Conservation (phyloP, 1,139 yeast genomes). For the Magnusiomyces clavatus region DNA sequence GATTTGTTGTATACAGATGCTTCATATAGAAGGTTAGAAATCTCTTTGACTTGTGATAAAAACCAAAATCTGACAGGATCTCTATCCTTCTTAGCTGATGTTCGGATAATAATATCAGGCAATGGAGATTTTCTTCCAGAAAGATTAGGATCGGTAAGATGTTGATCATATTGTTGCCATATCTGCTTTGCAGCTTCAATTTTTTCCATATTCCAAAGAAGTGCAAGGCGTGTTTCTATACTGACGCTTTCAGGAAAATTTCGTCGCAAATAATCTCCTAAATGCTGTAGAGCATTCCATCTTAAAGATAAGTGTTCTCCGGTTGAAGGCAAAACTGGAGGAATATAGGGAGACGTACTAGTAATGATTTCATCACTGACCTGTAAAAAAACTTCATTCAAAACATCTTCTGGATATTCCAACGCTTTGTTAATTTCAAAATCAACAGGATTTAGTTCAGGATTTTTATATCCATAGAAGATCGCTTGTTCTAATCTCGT, state of each 20-base stretch:
- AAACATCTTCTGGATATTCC: constrained; percentile 30
- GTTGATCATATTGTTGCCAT: constrained; percentile 33
- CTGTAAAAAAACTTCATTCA: constrained; percentile 43
- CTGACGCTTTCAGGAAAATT: constrained; percentile 41
- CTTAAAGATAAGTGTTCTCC: constrained; percentile 41
- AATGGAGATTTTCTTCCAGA: neutral
- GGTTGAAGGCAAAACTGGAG: constrained; percentile 39
- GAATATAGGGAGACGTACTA: constrained; percentile 41
- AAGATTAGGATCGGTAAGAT: neutral
- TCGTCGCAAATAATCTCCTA: constrained; percentile 40
- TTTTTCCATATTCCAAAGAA: constrained; percentile 50
- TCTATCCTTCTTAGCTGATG: constrained; percentile 13
- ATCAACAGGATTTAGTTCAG: constrained; percentile 41
- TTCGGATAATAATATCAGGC: constrained; percentile 14
- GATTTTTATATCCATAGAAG: constrained; percentile 42
- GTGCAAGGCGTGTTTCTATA: constrained; percentile 28
- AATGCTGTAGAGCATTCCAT: constrained; percentile 34
- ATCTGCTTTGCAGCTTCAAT: constrained; percentile 46
- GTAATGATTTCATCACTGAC: constrained; percentile 49
- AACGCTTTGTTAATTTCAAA: constrained; percentile 43
- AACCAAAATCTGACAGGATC: constrained; percentile 23
- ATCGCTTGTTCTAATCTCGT: constrained; percentile 79
- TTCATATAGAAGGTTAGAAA: constrained; percentile 17
- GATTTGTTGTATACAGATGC: constrained; percentile 14
- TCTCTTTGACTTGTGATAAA: constrained; percentile 17